phyloP scores from a whole-genome alignment of 495 filamentous ascomycete genomes.

The Bathelium albidoporum region DNA sequence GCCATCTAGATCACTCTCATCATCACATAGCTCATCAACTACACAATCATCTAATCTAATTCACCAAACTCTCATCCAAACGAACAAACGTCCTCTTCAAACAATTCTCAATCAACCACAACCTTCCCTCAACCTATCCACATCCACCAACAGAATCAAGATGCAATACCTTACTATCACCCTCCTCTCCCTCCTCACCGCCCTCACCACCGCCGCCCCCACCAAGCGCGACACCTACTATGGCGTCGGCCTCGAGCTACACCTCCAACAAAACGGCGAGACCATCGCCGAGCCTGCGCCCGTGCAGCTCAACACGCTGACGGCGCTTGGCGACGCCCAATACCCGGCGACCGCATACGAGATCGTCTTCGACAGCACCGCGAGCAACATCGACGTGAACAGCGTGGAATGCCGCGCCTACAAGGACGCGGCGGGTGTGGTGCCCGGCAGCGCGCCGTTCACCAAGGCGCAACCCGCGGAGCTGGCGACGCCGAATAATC shows the following conservation, averaged over 20 bases:
- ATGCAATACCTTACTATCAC: neutral
- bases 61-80: too few species aligned
- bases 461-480: neutral
- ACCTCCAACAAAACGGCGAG: neutral
- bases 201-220: neutral
- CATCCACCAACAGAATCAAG: neutral
- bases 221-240: neutral
- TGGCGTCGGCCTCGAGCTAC: neutral
- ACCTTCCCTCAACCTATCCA: neutral
- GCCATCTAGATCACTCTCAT: neutral
- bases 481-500: constrained; percentile 4
- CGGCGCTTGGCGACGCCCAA: neutral
- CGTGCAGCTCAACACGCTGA: neutral
- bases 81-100: neutral
- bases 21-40: neutral
- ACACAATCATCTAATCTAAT: too few species aligned
- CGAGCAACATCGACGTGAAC: constrained; percentile 3
- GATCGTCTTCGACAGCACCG: constrained; percentile 1
- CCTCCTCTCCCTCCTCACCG: neutral
- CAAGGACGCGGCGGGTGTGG: constrained; percentile 6
- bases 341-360: neutral
- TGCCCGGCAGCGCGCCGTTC: constrained; percentile 8
- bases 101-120: too few species aligned
- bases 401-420: constrained; percentile 10
- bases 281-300: neutral